Conservation (phyloP, 805 yeast species). For the Ogataea pini region DNA sequence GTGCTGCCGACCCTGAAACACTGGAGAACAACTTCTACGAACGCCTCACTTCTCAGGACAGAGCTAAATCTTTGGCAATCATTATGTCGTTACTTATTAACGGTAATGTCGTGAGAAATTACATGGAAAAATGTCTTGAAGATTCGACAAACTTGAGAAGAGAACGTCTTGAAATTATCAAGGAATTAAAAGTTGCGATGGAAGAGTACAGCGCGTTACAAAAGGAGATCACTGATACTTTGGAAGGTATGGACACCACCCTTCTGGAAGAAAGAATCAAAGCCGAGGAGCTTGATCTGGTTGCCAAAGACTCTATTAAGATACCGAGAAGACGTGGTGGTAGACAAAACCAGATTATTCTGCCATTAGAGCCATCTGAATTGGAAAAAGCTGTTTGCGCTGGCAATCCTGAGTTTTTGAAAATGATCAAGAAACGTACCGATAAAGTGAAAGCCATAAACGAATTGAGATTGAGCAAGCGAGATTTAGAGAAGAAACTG, state of each 20-base stretch:
- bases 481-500: constrained; percentile 58
- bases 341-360: constrained; percentile 23
- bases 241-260: constrained; percentile 30
- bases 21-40: constrained; percentile 57
- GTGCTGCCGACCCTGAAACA: constrained; percentile 49
- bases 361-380: constrained; percentile 34
- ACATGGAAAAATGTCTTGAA: constrained; percentile 70
- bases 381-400: constrained; percentile 42
- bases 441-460: constrained; percentile 43
- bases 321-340: constrained; percentile 17
- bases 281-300: constrained; percentile 21
- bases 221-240: constrained; percentile 39
- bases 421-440: constrained; percentile 46
- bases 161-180: constrained; percentile 61
- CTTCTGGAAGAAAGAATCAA: constrained; percentile 24
- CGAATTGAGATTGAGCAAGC: constrained; percentile 48
- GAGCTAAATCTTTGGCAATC: constrained; percentile 59
- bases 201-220: constrained; percentile 53
- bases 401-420: constrained; percentile 44
- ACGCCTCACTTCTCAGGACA: constrained; percentile 50
- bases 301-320: background rate
- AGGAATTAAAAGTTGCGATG: constrained; percentile 54
- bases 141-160: constrained; percentile 62
- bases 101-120: constrained; percentile 57
- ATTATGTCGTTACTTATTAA: constrained; percentile 62